Base-by-base conservation (phyloP, 2,329 filamentous ascomycete genomes). In the Fusarium protoensiforme region DNA sequence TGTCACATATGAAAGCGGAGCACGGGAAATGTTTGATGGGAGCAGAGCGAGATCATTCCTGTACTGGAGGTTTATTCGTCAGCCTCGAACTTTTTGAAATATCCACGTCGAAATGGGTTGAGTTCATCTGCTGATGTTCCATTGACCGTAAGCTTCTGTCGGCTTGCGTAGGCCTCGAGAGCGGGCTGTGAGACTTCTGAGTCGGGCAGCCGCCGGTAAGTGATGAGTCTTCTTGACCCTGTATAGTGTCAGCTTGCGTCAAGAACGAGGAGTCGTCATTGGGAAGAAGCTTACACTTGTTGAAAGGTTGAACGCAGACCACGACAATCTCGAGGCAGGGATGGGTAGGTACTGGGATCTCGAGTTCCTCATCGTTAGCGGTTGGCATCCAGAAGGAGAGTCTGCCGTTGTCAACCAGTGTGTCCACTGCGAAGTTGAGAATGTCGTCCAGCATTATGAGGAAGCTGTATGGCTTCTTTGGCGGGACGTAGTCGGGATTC, bases 331-430 rank as follows among this genome's bases (percentile, higher is more conserved):
- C 89, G 16, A 99, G 84, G 65, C 89, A 90, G 0, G 93, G 92
- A 80, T 98, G 94, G 22, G 87, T 88, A 0, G 96, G 96, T 16
- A 96, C 88, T 0, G 90, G 86, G 24, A 98, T 90, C 79, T 96
- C 93, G 66, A 92, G 89, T 56, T 94, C 89, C 76, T 94, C 89
- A 75, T 94, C 89, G 78, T 94, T 95, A 31, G 94, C 92, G 0
- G 95, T 97, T 0, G 96, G 96, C 94, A 98, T 97, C 96, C 96
- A 99, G 86, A 99, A 97, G 9, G 93, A 94, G 11, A 99, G 81
- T 31, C 96, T 88, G 0, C 94, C 96, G 71, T 90, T 84, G 61
- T 94, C 91, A 9, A 98, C 93, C 1, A 99, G 86, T 2, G 92
- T 94, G 14, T 89, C 86, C 1, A 91, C 89, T 7, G 94, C 92